phyloP scores from a whole-genome alignment of 768 basidiomycete species.

The Hortiboletus flavorubellus region DNA sequence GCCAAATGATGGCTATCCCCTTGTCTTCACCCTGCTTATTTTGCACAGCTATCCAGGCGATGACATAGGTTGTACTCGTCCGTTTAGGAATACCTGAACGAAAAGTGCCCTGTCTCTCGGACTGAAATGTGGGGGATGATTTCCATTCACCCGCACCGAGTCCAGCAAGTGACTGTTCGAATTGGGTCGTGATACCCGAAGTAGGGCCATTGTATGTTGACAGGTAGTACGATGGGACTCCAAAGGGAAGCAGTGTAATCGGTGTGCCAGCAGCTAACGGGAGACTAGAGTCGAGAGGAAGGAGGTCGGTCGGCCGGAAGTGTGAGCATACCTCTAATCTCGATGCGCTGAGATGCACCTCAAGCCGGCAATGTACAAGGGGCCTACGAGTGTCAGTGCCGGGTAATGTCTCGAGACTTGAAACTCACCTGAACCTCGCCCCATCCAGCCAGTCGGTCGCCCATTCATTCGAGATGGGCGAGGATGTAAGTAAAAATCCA shows the following conservation, averaged over 20 bases:
- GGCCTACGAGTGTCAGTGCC: slow-evolving; percentile 40
- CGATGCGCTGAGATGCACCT: slow-evolving; percentile 45
- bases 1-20: slow-evolving; percentile 73
- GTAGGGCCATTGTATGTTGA: slow-evolving; percentile 69
- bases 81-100: slow-evolving; percentile 17
- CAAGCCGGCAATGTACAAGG: slow-evolving; percentile 57
- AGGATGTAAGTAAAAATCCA: slow-evolving; percentile 60
- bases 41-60: slow-evolving; percentile 73
- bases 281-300: slow-evolving; percentile 42
- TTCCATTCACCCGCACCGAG: slow-evolving; percentile 59
- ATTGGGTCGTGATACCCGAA: slow-evolving; percentile 57
- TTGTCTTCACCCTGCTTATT: slow-evolving; percentile 81
- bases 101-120: slow-evolving; percentile 23
- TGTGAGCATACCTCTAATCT: slow-evolving; percentile 66
- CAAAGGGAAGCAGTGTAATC: slow-evolving; percentile 66
- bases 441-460: slow-evolving; percentile 60
- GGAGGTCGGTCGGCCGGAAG: slow-evolving; percentile 53
- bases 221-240: slow-evolving; percentile 70
- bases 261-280: slow-evolving; percentile 60
- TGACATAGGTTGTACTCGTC: slow-evolving; percentile 42
- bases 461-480: slow-evolving; percentile 52
- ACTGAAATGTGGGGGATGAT: slow-evolving; percentile 4
- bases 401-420: not conserved
- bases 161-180: slow-evolving; percentile 59
- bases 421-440: slow-evolving; percentile 42